Percentiles rank a stretch among this genome's conserved stretches.
These are phyloP conservation scores for Serendipita sp. DNA, from an alignment of 768 basidiomycete species.

Conservation along the genomic window DNA sequence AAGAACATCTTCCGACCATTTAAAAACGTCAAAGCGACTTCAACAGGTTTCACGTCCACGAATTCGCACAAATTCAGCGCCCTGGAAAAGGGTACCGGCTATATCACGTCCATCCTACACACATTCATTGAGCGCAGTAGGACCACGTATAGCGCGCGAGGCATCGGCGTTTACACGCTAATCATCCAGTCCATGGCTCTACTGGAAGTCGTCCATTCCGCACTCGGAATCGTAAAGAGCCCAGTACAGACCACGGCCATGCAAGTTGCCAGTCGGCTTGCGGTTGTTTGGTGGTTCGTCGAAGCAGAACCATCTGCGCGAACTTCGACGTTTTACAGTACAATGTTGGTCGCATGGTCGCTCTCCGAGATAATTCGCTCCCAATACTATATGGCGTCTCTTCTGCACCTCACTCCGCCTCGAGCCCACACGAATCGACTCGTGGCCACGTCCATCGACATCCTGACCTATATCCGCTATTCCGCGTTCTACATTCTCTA, in stretches of 20 bases:
- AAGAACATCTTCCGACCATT: constrained; percentile 15
- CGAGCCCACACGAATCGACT: neutral
- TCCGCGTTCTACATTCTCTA: constrained; percentile 90
- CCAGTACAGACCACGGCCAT: constrained; percentile 55
- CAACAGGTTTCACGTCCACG: constrained; percentile 17
- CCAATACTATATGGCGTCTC: constrained; percentile 58
- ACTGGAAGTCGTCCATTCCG: constrained; percentile 69
- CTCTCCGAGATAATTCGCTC: constrained; percentile 85
- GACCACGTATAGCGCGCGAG: constrained; percentile 36
- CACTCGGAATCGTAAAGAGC: constrained; percentile 63
- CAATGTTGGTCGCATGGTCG: constrained; percentile 90
- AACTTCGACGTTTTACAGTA: constrained; percentile 61
- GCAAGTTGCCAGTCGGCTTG: constrained; percentile 69
- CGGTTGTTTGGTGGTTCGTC: constrained; percentile 73
- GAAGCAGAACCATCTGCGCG: constrained; percentile 37
- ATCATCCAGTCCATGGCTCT: constrained; percentile 71
- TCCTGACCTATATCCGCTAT: constrained; percentile 63
- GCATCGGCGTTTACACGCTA: constrained; percentile 40
- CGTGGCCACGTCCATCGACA: neutral
- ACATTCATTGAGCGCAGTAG: constrained; percentile 33
- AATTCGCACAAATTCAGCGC: constrained; percentile 21
- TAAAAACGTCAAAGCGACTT: constrained; percentile 17
- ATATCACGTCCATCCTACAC: constrained; percentile 15
- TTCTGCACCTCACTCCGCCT: constrained; percentile 36
- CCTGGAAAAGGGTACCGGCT: constrained; percentile 12